Evolutionary conservation across 1,284 basidiomycete genomes (phyloP).

Genomic region (Wolfiporia cocos): DNA sequence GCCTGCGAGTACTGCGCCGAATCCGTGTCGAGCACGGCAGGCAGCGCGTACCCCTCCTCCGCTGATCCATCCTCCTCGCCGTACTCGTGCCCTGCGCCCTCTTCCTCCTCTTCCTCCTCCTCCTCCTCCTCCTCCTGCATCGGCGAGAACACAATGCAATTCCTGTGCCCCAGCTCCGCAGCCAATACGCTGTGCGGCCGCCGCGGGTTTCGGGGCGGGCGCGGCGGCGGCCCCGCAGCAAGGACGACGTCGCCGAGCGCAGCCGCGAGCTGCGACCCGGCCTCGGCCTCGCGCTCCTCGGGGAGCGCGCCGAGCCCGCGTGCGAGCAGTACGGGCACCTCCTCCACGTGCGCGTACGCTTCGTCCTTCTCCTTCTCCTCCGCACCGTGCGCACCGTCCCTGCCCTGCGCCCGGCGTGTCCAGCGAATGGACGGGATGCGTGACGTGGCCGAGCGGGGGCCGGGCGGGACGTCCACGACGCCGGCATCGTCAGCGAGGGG

Average conservation of each 20-base stretch:
- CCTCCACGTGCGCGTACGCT: background rate
- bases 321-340: constrained; percentile 15
- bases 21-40: too few relatives aligned
- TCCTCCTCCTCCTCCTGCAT: too few relatives aligned
- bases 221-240: constrained; percentile 14
- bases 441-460: constrained; percentile 11
- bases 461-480: background rate
- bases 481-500: constrained; percentile 15
- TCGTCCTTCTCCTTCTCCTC: too few relatives aligned
- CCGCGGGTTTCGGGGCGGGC: constrained; percentile 11
- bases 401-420: background rate
- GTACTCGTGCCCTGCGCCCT: too few relatives aligned
- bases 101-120: too few relatives aligned
- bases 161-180: too few relatives aligned
- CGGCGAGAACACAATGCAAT: too few relatives aligned
- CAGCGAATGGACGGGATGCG: background rate
- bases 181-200: too few relatives aligned
- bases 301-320: constrained; percentile 25
- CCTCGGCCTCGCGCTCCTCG: constrained; percentile 36
- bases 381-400: background rate
- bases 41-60: too few relatives aligned
- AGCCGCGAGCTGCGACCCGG: constrained; percentile 8
- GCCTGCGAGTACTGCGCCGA: too few relatives aligned
- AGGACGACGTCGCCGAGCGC: constrained; percentile 10
- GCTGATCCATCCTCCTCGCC: too few relatives aligned